phyloP scores from a whole-genome alignment of 2,329 filamentous ascomycete species.

The Botrytis porri region DNA sequence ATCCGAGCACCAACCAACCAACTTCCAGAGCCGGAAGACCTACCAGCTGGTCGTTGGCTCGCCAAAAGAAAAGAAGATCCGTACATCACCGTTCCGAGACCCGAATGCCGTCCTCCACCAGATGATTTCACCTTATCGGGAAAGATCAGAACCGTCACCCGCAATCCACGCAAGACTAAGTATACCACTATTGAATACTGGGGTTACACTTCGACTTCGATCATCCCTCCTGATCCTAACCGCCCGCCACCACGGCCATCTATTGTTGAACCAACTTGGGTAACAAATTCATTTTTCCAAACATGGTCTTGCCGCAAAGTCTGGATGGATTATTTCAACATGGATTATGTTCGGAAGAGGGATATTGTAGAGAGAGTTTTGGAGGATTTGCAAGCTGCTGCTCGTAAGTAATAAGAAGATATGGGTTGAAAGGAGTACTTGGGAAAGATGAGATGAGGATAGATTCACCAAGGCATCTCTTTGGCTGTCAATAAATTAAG shows the following conservation, averaged over 20 bases:
- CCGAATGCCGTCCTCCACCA: background rate
- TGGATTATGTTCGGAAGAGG: background rate
- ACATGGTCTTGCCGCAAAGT: constrained; percentile 7
- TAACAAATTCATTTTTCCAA: background rate
- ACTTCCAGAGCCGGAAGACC: constrained; percentile 1
- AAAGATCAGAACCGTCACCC: background rate
- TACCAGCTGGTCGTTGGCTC: constrained; percentile 4
- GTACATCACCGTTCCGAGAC: background rate
- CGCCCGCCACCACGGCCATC: background rate
- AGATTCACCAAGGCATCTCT: background rate
- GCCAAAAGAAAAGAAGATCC: background rate
- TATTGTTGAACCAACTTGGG: background rate
- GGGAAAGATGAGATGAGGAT: background rate
- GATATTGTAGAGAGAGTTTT: constrained; percentile 8
- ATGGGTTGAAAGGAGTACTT: too few relatives aligned
- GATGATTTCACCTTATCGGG: background rate
- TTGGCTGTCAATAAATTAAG: background rate
- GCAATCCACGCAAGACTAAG: background rate
- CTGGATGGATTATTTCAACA: constrained; percentile 1
- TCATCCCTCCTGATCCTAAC: constrained; percentile 2
- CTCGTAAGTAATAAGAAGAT: background rate
- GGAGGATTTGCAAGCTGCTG: constrained; percentile 4
- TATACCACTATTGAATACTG: background rate
- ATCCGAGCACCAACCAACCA: background rate
- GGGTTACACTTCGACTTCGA: background rate